phyloP scores from a whole-genome alignment of 257 asterid species.

The Thymus mandschuricus region DNA sequence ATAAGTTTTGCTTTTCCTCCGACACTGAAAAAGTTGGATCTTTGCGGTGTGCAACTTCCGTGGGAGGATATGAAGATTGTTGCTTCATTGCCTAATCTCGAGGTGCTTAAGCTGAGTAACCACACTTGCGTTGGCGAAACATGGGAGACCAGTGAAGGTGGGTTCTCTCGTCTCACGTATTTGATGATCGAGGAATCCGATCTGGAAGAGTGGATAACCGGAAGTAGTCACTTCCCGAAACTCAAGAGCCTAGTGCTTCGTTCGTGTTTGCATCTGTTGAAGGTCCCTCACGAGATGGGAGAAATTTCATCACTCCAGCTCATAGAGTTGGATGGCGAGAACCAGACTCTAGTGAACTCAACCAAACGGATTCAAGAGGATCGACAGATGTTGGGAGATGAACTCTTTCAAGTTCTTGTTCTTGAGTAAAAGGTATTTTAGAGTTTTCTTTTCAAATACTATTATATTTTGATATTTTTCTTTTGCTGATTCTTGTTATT shows the following conservation, averaged over 20 bases:
- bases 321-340: not conserved
- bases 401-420: not conserved
- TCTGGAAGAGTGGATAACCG: not conserved
- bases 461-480: no score
- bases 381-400: not conserved
- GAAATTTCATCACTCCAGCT: not conserved
- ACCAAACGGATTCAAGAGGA: not conserved
- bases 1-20: no score
- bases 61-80: not conserved
- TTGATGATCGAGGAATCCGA: not conserved
- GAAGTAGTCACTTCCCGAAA: conserved; percentile 2
- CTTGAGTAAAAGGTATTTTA: no score
- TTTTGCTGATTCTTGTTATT: no score
- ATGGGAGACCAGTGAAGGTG: conserved; percentile 6
- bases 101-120: no score
- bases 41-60: no score
- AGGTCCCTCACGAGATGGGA: not conserved
- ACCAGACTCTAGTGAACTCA: not conserved
- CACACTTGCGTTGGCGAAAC: not conserved
- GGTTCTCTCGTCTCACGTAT: not conserved
- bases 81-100: not conserved
- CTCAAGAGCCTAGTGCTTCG: not conserved
- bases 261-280: not conserved
- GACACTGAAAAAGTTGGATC: no score
- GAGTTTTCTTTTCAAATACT: no score